phyloP scores from a whole-genome alignment of 352 stramenopile genomes.

The Lagenidium giganteum region DNA sequence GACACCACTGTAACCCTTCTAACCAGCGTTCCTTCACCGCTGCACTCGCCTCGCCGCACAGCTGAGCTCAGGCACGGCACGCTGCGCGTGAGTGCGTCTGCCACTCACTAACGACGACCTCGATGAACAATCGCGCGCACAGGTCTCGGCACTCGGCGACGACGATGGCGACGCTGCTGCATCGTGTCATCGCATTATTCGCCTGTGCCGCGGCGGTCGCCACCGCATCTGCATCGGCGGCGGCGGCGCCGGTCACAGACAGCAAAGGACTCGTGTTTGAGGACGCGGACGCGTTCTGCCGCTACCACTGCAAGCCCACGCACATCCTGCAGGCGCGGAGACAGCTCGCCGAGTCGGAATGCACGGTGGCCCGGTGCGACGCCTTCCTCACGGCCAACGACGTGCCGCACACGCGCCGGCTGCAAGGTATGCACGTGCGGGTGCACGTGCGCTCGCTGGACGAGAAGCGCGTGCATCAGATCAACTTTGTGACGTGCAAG shows the following conservation, averaged over 20 bases:
- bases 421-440: not conserved
- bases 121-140: no score
- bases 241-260: conserved; percentile 18
- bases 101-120: no score
- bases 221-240: no score
- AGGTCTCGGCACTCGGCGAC: no score
- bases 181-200: no score
- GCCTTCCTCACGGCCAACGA: no score
- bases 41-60: no score
- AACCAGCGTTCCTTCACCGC: no score
- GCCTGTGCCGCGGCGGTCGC: no score
- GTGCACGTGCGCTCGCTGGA: conserved; percentile 1
- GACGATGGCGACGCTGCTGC: not conserved
- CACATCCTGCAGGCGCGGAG: conserved; percentile 37
- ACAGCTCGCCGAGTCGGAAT: conserved; percentile 34
- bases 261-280: conserved; percentile 36
- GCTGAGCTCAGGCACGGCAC: no score
- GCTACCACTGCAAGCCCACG: conserved; percentile 49
- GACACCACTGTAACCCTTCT: no score
- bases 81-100: no score
- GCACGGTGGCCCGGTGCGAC: conserved; percentile 21
- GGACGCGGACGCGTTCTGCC: conserved; percentile 40
- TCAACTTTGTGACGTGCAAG: conserved; percentile 45
- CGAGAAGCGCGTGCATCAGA: conserved; percentile 43
- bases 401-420: not conserved